Evolutionary conservation across 306 rosid species (phyloP).

Genomic region (Adenanthera pavonina): DNA sequence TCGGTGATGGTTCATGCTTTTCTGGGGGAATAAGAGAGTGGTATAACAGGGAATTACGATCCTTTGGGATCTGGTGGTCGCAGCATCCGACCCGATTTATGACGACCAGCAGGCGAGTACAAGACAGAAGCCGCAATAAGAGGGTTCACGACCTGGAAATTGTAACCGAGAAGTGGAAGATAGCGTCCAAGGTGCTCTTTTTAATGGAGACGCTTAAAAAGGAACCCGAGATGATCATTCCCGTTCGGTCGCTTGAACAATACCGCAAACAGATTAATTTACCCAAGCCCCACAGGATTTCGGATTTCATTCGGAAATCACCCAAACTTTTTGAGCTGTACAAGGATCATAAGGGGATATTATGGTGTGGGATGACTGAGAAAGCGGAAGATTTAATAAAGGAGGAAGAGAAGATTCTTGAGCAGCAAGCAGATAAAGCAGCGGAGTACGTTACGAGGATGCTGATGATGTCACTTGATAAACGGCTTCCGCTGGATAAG

Average conservation of each 20-base stretch:
- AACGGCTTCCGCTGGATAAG: constrained; percentile 63
- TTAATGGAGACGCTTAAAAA: constrained; percentile 69
- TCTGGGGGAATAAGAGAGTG: neutral
- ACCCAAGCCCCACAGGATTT: constrained; percentile 73
- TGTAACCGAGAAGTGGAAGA: constrained; percentile 79
- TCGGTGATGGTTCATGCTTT: neutral
- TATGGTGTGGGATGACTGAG: constrained; percentile 71
- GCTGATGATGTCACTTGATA: constrained; percentile 80
- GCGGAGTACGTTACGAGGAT: constrained; percentile 73
- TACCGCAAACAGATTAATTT: constrained; percentile 68
- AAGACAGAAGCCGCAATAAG: constrained; percentile 51
- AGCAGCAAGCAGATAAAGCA: constrained; percentile 56
- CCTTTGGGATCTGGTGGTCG: neutral
- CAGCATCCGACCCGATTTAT: constrained; percentile 9
- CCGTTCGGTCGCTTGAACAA: constrained; percentile 63
- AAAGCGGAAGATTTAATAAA: constrained; percentile 52
- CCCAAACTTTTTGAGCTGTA: constrained; percentile 60
- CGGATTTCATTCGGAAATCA: constrained; percentile 61
- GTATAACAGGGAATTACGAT: neutral
- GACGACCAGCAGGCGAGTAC: constrained; percentile 28
- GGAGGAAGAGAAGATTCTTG: constrained; percentile 54
- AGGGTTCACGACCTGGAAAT: constrained; percentile 74
- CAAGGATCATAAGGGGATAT: constrained; percentile 52
- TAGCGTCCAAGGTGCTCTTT: constrained; percentile 56
- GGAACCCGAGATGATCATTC: constrained; percentile 74